Base-by-base conservation (phyloP, 176 grass and related monocot genomes). In the Oryza meridionalis region DNA sequence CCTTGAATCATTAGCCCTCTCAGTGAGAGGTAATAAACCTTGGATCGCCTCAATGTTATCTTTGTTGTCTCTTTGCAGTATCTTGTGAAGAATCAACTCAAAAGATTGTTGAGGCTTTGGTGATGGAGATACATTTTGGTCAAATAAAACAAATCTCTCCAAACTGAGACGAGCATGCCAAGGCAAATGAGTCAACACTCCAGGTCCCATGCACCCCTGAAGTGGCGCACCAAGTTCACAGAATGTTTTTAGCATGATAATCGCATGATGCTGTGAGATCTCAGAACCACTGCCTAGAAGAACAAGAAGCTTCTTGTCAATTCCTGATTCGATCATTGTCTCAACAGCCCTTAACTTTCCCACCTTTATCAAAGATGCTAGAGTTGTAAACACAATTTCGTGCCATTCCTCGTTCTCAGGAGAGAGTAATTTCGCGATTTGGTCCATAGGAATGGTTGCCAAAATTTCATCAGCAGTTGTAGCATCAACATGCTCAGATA, bases 241-340 rank as follows among this genome's bases (percentile, higher is more conserved):
- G 69, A 94, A 94, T 69, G 87, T 87, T 77, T 94, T 94, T 21
- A 92, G 81, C 26, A 44, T 84, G 69, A 83, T 45, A 79, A 94
- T 92, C 46, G 92, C 81, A 79, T 92, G 82, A 55, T 90, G 87
- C 62, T 94, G 92, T 82, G 90, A 84, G 76, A 88, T 77, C 78
- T 94, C 90, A 67, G 90, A 94, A 79, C 87, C 87, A 75, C 35
- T 85, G 26, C 76, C 87, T 40, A 94, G 62, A 85, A 92, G 90
- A 76, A 86, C 67, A 71, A 94, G 84, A 80, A 94, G 87, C 79
- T 92, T 94, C 78, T 94, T 92, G 73, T 90, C 90, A 80, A 94
- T 67, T 72, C 90, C 90, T 10, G 92, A 84, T 72, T 86, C 55
- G 5, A 95, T 88, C 88, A 95, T 95, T 35, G 19, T 81, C 69